A percentile compares a stretch with the other conserved stretches of the same genome.
Evolutionary conservation across 2,329 filamentous ascomycete genomes (phyloP).

Genomic region (Calonectria pauciramosa): DNA sequence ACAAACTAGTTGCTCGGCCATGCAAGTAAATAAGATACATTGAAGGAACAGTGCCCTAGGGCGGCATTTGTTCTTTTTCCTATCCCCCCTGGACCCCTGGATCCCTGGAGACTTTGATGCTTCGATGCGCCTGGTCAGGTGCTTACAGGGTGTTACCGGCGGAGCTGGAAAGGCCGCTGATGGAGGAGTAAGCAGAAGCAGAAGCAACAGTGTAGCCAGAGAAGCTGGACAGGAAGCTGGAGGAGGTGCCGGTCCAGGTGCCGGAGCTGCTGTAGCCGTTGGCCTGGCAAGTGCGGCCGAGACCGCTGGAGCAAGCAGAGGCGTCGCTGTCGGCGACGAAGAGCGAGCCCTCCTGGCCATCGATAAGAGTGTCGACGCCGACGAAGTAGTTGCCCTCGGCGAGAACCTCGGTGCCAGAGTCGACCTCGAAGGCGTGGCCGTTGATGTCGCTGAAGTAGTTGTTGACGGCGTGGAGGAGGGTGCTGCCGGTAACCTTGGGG

Average conservation of each 20-base stretch:
- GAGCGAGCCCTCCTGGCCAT: slow-evolving; percentile 48
- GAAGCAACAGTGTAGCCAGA: slow-evolving; percentile 66
- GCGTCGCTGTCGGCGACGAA: slow-evolving; percentile 49
- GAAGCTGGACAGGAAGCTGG: slow-evolving; percentile 64
- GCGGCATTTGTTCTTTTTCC: neutral
- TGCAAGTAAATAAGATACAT: slow-evolving; percentile 20
- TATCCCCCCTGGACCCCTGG: too few relatives aligned
- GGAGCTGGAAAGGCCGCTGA: slow-evolving; percentile 56
- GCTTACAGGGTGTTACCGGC: slow-evolving; percentile 61
- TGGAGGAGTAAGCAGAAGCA: slow-evolving; percentile 53
- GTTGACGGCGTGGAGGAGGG: slow-evolving; percentile 71
- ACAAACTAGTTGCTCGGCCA: neutral
- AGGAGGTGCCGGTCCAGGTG: slow-evolving; percentile 56
- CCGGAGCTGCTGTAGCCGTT: slow-evolving; percentile 63
- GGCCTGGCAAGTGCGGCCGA: slow-evolving; percentile 64
- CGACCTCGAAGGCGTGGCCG: slow-evolving; percentile 71
- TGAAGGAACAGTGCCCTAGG: slow-evolving; percentile 16
- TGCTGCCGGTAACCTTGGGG: slow-evolving; percentile 70
- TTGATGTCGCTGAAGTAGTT: slow-evolving; percentile 71
- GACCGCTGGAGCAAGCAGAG: slow-evolving; percentile 55
- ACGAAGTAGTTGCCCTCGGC: slow-evolving; percentile 72
- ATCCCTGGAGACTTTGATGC: too few relatives aligned
- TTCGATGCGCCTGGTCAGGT: neutral
- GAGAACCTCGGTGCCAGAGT: slow-evolving; percentile 59
- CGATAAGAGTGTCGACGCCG: slow-evolving; percentile 61